A percentile compares a stretch with the other conserved stretches of the same genome.
These are phyloP conservation scores for Boletales sp. DNA, from an alignment of 768 basidiomycete genomes.

Conservation along the genomic window DNA sequence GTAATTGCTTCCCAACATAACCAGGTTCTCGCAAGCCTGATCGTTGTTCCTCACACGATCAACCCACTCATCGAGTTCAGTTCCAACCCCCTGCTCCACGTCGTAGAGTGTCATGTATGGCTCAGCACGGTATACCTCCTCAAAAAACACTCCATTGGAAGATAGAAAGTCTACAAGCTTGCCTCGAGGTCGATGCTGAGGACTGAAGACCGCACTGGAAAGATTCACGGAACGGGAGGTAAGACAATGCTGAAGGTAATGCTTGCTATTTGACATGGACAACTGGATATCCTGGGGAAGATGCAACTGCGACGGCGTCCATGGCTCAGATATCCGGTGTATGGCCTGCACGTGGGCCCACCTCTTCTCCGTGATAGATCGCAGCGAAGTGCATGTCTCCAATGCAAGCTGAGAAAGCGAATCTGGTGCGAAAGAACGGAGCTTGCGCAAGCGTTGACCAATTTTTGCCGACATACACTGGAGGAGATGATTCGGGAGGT, in stretches of 20 bases:
- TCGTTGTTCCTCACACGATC: background rate
- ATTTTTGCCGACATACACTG: constrained; percentile 37
- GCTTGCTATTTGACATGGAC: constrained; percentile 28
- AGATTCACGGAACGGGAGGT: background rate
- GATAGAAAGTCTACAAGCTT: constrained; percentile 18
- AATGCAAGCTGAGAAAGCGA: constrained; percentile 9
- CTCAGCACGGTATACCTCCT: constrained; percentile 4
- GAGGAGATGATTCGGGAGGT: constrained; percentile 33
- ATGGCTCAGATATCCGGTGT: constrained; percentile 26
- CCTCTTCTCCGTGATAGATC: constrained; percentile 24
- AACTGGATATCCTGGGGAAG: constrained; percentile 30
- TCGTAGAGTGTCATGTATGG: constrained; percentile 28
- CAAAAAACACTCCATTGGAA: constrained; percentile 4
- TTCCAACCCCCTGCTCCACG: constrained; percentile 33
- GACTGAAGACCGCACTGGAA: background rate
- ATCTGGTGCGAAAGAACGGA: constrained; percentile 15
- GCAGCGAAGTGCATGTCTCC: constrained; percentile 11
- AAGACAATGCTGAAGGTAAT: constrained; percentile 25
- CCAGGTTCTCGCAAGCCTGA: constrained; percentile 15
- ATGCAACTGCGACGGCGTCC: constrained; percentile 29
- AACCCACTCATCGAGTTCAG: constrained; percentile 36
- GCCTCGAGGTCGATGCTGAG: constrained; percentile 1
- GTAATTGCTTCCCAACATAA: constrained; percentile 24
- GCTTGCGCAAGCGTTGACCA: constrained; percentile 35
- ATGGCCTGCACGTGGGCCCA: constrained; percentile 33